A percentile compares a stretch with the other conserved stretches of the same genome.
Evolutionary conservation across 345 rosid species (phyloP).

Genomic region (Dovyalis caffra): DNA sequence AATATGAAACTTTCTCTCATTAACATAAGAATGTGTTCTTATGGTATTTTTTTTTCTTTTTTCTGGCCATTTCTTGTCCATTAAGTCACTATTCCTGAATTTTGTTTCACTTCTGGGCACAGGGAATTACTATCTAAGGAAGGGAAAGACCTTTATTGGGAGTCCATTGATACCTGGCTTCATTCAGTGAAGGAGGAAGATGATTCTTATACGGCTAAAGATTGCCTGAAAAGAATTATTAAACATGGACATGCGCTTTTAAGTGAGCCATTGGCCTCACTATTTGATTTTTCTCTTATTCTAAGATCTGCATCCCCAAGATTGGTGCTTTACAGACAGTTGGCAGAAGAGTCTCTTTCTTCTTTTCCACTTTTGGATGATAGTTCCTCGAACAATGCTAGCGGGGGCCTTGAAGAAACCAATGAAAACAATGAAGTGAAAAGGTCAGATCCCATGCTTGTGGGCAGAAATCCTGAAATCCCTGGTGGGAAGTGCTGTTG

Average conservation of each 20-base stretch:
- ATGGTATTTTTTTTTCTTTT: neutral
- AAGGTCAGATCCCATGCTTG: conserved; percentile 46
- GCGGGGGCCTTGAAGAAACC: conserved; percentile 18
- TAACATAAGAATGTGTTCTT: too few species aligned
- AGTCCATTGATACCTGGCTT: conserved; percentile 74
- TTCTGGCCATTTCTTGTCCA: neutral
- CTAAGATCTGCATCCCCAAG: conserved; percentile 88
- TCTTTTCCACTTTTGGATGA: conserved; percentile 75
- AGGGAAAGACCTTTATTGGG: conserved; percentile 81
- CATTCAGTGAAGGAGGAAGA: conserved; percentile 41
- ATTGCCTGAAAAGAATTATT: conserved; percentile 62
- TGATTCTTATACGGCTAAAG: conserved; percentile 69
- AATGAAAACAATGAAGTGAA: conserved; percentile 27
- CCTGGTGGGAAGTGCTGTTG: conserved; percentile 82
- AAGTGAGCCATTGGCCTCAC: conserved; percentile 56
- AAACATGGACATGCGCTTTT: conserved; percentile 49
- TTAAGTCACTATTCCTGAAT: neutral
- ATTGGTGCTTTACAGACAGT: conserved; percentile 81
- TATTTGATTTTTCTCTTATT: conserved; percentile 77
- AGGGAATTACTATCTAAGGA: conserved; percentile 89
- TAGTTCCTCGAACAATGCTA: conserved; percentile 22
- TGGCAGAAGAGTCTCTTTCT: conserved; percentile 94
- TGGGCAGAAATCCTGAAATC: conserved; percentile 48
- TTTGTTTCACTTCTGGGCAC: conserved; percentile 1
- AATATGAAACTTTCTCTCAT: too few species aligned